These are phyloP conservation scores for Maudiozyma serrabonitensis DNA, from an alignment of 805 yeast species.

Conservation along the genomic window DNA sequence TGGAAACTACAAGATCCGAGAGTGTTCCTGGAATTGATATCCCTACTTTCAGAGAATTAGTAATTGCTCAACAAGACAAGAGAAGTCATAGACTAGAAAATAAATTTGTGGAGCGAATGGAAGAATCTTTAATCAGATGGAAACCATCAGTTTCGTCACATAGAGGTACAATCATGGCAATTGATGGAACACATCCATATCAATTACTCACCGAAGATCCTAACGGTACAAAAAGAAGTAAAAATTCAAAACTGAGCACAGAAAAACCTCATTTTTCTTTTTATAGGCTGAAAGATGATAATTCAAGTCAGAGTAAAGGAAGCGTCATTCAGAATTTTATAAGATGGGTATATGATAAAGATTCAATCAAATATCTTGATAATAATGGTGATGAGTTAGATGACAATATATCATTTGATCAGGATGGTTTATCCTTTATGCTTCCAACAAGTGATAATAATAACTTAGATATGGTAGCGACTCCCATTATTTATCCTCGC, in stretches of 20 bases:
- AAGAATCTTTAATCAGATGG: conserved; percentile 23
- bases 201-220: conserved; percentile 8
- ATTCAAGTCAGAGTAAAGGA: neutral
- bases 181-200: conserved; percentile 24
- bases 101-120: conserved; percentile 18
- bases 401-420: neutral
- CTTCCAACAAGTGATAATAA: neutral
- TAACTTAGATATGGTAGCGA: neutral
- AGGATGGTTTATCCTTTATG: neutral
- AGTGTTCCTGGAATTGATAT: conserved; percentile 10
- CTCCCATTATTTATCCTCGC: neutral
- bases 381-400: neutral
- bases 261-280: neutral
- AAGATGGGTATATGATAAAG: neutral
- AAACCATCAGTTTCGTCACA: conserved; percentile 19
- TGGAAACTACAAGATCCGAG: neutral
- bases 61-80: conserved; percentile 18
- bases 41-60: conserved; percentile 20
- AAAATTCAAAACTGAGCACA: neutral
- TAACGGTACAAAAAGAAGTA: neutral
- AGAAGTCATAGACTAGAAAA: conserved; percentile 10
- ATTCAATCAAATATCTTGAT: neutral
- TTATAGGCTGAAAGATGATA: neutral
- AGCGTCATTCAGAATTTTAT: neutral
- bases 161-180: conserved; percentile 17